Evolutionary conservation across 75 land plant species (phyloP), one percentile per base, ranked within the genome.

Genomic region (Selaginella moellendorffii): DNA sequence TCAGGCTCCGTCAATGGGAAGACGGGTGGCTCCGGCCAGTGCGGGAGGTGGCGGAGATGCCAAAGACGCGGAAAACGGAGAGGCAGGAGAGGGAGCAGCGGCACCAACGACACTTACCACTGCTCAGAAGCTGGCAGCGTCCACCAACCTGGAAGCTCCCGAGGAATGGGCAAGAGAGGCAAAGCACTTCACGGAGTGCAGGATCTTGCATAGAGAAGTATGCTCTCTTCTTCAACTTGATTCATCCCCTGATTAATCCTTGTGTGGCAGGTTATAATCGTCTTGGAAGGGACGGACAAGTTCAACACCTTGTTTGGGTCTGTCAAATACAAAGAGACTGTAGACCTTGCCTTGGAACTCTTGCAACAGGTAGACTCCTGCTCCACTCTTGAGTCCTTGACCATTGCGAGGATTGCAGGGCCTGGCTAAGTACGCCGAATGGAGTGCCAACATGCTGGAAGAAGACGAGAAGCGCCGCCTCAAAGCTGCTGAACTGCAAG

Each of bases 371-470:
- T 95, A 74, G 54, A 80, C n/a, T 2, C 30, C 18, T 46, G 18
- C 56, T 63, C 60, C 18, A 24, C 23, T 61, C n/a, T n/a, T n/a
- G n/a, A n/a, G 54, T 36, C 8, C 21, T 30, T 31, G 53, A 63
- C 26, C 19, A 24, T 12, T 1, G 54, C 1, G 27, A 29, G 19
- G 54, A 26, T 8, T 23, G 0, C 54, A 93, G 99, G 99, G 99
- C 23, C 64, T 86, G n/a, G 99, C 86, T 1, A 95, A 90, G 69
- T 82, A 70, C 80, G 81, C 86, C 21, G 97, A 95, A 54, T 90
- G 99, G 99, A 95, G 99, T 82, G 91, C 99, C 8, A 84, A 71
- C 26, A 74, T 89, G 82, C 69, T 95, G 84, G 99, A 95, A 67
- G 88, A 86, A 23, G 97, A 86, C 61, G 82, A 82, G 2, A 95